Evolutionary conservation across 2,329 filamentous ascomycete species (phyloP).

Genomic region (Blastomyces percursus): DNA sequence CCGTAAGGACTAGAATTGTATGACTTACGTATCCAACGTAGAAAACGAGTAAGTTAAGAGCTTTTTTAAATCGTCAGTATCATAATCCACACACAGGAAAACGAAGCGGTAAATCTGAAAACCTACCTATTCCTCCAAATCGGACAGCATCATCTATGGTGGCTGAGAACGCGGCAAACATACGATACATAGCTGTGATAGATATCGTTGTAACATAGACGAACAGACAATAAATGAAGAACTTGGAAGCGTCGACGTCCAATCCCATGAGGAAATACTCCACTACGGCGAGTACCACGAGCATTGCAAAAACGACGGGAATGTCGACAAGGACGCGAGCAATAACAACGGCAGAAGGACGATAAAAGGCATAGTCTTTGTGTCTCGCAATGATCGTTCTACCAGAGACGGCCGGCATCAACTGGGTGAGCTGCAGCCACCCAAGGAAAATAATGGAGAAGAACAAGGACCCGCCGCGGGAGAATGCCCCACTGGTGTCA

Average conservation of each 20-base stretch:
- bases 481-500: slow-evolving; percentile 52
- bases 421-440: slow-evolving; percentile 65
- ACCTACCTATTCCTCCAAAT: slow-evolving; percentile 45
- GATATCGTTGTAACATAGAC: slow-evolving; percentile 4
- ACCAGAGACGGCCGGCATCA: slow-evolving; percentile 65
- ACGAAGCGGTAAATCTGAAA: slow-evolving; percentile 51
- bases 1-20: neutral
- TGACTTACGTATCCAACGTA: slow-evolving; percentile 7
- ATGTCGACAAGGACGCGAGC: slow-evolving; percentile 54
- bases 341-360: slow-evolving; percentile 54
- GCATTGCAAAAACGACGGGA: slow-evolving; percentile 48
- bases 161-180: slow-evolving; percentile 53
- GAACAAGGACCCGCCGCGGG: slow-evolving; percentile 53
- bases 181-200: slow-evolving; percentile 50
- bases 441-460: slow-evolving; percentile 56
- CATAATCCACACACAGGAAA: slow-evolving; percentile 53
- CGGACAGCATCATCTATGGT: slow-evolving; percentile 56
- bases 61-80: slow-evolving; percentile 18
- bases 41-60: slow-evolving; percentile 3
- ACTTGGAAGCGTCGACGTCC: slow-evolving; percentile 9
- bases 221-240: slow-evolving; percentile 7
- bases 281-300: slow-evolving; percentile 50
- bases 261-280: slow-evolving; percentile 44
- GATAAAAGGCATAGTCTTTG: slow-evolving; percentile 57
- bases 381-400: slow-evolving; percentile 59